Conservation (phyloP, 176 grass and related monocot genomes). For the Eleusine coracana region DNA sequence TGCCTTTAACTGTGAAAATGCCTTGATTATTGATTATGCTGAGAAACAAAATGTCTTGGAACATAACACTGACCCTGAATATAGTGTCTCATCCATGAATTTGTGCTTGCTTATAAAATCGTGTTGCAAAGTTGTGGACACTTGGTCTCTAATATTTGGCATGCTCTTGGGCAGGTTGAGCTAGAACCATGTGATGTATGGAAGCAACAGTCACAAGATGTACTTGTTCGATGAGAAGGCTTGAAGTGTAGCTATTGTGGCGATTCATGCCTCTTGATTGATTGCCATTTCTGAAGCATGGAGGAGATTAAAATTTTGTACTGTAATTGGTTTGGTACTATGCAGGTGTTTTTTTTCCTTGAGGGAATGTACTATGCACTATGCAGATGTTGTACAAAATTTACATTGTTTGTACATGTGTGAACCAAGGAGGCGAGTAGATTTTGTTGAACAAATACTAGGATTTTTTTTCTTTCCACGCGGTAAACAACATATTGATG, state of each 20-base stretch:
- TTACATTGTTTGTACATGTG: background rate
- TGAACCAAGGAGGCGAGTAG: background rate
- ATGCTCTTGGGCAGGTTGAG: conserved; percentile 50
- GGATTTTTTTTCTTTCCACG: background rate
- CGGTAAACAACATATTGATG: background rate
- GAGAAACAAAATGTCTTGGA: background rate
- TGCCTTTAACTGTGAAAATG: background rate
- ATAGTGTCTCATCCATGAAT: background rate
- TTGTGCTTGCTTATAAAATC: background rate
- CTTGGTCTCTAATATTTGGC: background rate
- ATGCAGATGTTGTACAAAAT: background rate
- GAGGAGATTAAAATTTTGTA: background rate
- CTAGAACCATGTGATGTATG: conserved; percentile 73
- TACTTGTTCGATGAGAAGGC: conserved; percentile 51
- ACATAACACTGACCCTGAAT: background rate
- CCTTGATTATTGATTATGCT: background rate
- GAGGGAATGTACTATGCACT: too few relatives aligned
- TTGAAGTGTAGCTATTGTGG: background rate
- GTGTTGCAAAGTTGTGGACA: background rate
- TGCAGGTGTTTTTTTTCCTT: background rate
- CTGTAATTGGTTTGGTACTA: background rate
- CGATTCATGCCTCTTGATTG: background rate
- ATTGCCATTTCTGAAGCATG: background rate
- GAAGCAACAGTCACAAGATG: conserved; percentile 79
- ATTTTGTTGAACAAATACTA: background rate